A percentile compares a stretch with the other conserved stretches of the same genome.
These are phyloP conservation scores for Petunia axillaris DNA, from an alignment of 257 asterid species.

Conservation along the genomic window DNA sequence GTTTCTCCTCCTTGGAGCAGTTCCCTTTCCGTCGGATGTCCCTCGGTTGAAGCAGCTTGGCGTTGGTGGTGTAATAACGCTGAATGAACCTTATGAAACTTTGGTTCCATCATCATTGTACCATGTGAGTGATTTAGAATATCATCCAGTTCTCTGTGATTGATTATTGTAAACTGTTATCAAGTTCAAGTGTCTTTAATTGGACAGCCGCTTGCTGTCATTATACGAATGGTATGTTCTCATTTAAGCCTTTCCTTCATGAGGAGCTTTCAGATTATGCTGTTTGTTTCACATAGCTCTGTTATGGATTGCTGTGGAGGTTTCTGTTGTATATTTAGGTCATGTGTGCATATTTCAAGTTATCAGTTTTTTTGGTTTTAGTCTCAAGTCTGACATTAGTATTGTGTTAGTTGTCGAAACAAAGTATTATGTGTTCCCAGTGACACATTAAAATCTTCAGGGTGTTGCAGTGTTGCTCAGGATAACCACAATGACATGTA, in stretches of 20 bases:
- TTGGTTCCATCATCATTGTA: constrained; percentile 87
- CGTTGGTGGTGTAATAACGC: constrained; percentile 93
- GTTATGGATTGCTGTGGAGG: neutral
- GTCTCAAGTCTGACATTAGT: neutral
- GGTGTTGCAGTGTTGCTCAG: constrained; percentile 10
- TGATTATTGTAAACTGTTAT: constrained; percentile 9
- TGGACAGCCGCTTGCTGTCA: neutral
- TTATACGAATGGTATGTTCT: neutral
- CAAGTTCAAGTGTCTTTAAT: neutral
- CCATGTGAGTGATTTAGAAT: constrained; percentile 55
- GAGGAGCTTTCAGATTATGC: neutral
- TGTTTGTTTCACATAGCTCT: neutral
- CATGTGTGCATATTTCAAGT: neutral
- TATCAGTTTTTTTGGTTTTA: neutral
- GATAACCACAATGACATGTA: constrained; percentile 12
- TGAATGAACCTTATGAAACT: constrained; percentile 92
- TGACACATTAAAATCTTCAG: constrained; percentile 22
- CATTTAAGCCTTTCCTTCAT: neutral
- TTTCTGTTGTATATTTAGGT: neutral
- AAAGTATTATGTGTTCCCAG: neutral
- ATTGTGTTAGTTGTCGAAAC: neutral
- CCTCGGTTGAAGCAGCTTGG: constrained; percentile 88
- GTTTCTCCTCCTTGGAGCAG: constrained; percentile 92
- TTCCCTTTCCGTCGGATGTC: constrained; percentile 92
- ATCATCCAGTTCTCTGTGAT: neutral